Conservation (phyloP, 2,329 filamentous ascomycete genomes). For the Fusarium falciforme region DNA sequence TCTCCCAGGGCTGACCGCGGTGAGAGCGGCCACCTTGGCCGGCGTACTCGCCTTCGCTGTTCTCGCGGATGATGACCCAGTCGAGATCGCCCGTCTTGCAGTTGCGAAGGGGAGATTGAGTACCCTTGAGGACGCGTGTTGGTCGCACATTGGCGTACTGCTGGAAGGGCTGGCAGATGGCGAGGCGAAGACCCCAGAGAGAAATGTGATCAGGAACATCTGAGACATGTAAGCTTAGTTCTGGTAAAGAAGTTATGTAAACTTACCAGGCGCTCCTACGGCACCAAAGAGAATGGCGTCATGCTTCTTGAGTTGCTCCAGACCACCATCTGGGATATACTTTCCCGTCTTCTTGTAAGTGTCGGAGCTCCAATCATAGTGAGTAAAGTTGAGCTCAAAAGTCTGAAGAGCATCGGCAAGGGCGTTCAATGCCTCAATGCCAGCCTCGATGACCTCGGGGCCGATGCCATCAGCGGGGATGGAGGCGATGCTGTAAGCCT, state of each 20-base stretch:
- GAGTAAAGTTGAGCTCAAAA: slow-evolving; percentile 71
- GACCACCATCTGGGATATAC: slow-evolving; percentile 55
- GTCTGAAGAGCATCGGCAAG: slow-evolving; percentile 62
- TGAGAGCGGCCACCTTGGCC: slow-evolving; percentile 73
- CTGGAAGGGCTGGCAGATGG: slow-evolving; percentile 72
- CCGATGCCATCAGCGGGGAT: slow-evolving; percentile 75
- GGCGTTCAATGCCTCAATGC: slow-evolving; percentile 69
- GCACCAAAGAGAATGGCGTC: slow-evolving; percentile 75
- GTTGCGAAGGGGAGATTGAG: slow-evolving; percentile 65
- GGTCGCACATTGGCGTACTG: slow-evolving; percentile 76
- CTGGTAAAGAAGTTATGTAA: background rate
- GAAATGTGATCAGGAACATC: slow-evolving; percentile 75
- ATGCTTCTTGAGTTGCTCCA: slow-evolving; percentile 50
- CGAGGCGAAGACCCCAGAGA: slow-evolving; percentile 72
- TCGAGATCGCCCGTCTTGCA: slow-evolving; percentile 66
- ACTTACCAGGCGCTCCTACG: slow-evolving; percentile 66
- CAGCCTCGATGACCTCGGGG: slow-evolving; percentile 69
- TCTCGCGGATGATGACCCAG: slow-evolving; percentile 75
- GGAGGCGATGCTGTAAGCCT: slow-evolving; percentile 65
- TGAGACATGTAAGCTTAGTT: slow-evolving; percentile 25
- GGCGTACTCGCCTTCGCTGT: slow-evolving; percentile 74
- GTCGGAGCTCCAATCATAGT: slow-evolving; percentile 75
- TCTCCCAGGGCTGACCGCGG: slow-evolving; percentile 67
- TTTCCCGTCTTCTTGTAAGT: slow-evolving; percentile 73
- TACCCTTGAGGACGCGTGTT: slow-evolving; percentile 70